A percentile compares a stretch with the other conserved stretches of the same genome.
These are phyloP conservation scores for Fraxinus sp. DNA, from an alignment of 305 asterid genomes.

Conservation along the genomic window DNA sequence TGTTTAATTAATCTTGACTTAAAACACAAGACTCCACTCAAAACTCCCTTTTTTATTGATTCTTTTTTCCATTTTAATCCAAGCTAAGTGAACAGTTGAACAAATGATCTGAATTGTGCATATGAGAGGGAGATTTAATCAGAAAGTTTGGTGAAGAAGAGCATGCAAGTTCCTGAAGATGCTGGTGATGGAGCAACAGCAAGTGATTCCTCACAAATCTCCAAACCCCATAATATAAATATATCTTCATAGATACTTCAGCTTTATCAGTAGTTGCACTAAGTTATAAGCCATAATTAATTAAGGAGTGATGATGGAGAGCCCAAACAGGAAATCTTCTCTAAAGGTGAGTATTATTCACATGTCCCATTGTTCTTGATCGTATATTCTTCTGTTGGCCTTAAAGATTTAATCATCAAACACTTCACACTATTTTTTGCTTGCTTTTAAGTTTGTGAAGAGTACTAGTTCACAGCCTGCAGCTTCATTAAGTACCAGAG, in stretches of 20 bases:
- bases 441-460: slow-evolving; percentile 29
- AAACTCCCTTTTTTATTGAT: background rate
- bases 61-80: background rate
- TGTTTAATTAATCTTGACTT: background rate
- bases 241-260: slow-evolving; percentile 30
- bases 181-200: slow-evolving; percentile 55
- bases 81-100: slow-evolving; percentile 21
- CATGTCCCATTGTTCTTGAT: background rate
- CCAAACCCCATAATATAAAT: slow-evolving; percentile 32
- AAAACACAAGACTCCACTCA: background rate
- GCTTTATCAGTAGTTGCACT: slow-evolving; percentile 21
- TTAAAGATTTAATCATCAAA: background rate
- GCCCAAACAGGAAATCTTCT: slow-evolving; percentile 47
- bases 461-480: slow-evolving; percentile 27
- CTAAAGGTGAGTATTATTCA: slow-evolving; percentile 42
- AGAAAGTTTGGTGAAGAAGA: slow-evolving; percentile 54
- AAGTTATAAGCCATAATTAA: slow-evolving; percentile 9
- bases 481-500: slow-evolving; percentile 26
- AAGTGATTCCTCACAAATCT: slow-evolving; percentile 41
- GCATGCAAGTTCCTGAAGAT: slow-evolving; percentile 21
- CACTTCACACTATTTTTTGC: background rate
- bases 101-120: slow-evolving; percentile 11
- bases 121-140: slow-evolving; percentile 57
- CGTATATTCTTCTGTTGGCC: background rate
- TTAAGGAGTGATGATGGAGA: slow-evolving; percentile 41